Evolutionary conservation across 1,284 basidiomycete genomes (phyloP).

Genomic region (Puccinia polysora): DNA sequence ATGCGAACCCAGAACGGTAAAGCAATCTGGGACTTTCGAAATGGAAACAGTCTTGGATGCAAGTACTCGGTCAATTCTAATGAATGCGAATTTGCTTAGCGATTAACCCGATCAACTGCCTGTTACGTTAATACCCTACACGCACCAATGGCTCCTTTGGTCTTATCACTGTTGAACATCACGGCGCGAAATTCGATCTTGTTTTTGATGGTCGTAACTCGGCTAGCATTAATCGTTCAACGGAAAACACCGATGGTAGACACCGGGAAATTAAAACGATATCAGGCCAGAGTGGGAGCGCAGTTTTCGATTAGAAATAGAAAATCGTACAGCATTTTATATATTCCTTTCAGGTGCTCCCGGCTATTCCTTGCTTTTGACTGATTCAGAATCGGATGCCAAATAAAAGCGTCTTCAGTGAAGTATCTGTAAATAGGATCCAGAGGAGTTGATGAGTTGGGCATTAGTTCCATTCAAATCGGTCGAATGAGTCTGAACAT

Average conservation of each 20-base stretch:
- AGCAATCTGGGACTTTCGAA: not conserved
- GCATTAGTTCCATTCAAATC: not conserved
- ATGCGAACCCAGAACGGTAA: conserved; percentile 9
- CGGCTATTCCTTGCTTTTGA: not conserved
- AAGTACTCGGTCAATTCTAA: conserved; percentile 14
- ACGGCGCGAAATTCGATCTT: conserved; percentile 29
- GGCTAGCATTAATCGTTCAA: not conserved
- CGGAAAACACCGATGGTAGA: not conserved
- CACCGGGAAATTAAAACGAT: not conserved
- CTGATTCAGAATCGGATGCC: conserved; percentile 18
- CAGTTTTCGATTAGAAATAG: not conserved
- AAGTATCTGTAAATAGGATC: conserved; percentile 13
- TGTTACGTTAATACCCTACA: not conserved
- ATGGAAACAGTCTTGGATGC: conserved; percentile 3
- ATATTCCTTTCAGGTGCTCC: conserved; percentile 32
- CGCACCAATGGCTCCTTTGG: conserved; percentile 18
- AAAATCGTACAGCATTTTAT: conserved; percentile 21
- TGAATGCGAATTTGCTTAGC: not conserved
- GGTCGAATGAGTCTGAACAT: not conserved
- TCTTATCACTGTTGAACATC: conserved; percentile 32
- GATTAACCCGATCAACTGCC: not conserved
- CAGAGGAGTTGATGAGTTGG: not conserved
- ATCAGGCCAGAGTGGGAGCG: not conserved
- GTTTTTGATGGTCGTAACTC: conserved; percentile 16
- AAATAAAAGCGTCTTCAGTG: conserved; percentile 27